Conservation (phyloP, 139 green algal genomes). For the Astrephomene gubernaculifera region DNA sequence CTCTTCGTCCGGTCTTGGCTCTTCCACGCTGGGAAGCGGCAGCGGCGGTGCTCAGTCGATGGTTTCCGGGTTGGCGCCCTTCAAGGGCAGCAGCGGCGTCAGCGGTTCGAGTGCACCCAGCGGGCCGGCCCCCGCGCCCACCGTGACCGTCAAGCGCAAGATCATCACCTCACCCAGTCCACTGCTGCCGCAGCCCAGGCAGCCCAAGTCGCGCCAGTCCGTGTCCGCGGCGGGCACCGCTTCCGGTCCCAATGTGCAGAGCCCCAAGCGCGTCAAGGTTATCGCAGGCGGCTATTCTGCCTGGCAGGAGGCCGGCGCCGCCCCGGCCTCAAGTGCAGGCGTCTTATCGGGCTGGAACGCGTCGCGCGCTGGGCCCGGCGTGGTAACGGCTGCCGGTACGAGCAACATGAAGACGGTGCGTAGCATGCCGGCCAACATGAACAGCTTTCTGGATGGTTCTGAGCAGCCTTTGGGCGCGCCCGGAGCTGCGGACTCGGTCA, state of each 20-base stretch:
- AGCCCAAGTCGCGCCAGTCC: background rate
- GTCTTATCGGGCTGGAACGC: slow-evolving; percentile 25
- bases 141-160: slow-evolving; percentile 34
- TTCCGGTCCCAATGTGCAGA: background rate
- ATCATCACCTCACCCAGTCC: slow-evolving; percentile 38
- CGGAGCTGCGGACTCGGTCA: background rate
- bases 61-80: slow-evolving; percentile 9
- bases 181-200: slow-evolving; percentile 17
- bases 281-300: background rate
- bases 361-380: background rate
- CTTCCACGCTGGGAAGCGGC: background rate
- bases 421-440: slow-evolving; percentile 37
- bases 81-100: slow-evolving; percentile 4
- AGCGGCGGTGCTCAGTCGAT: background rate
- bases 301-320: slow-evolving; percentile 1
- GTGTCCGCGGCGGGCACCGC: background rate
- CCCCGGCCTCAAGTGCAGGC: background rate
- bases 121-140: background rate
- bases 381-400: background rate
- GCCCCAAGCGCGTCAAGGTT: slow-evolving; percentile 34
- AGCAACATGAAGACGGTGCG: slow-evolving; percentile 35
- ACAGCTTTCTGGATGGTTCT: slow-evolving; percentile 19
- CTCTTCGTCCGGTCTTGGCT: too few relatives aligned
- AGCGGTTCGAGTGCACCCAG: background rate
- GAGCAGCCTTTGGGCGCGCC: background rate